phyloP scores from a whole-genome alignment of 2,329 filamentous ascomycete genomes.

The Cladosporium sp. region DNA sequence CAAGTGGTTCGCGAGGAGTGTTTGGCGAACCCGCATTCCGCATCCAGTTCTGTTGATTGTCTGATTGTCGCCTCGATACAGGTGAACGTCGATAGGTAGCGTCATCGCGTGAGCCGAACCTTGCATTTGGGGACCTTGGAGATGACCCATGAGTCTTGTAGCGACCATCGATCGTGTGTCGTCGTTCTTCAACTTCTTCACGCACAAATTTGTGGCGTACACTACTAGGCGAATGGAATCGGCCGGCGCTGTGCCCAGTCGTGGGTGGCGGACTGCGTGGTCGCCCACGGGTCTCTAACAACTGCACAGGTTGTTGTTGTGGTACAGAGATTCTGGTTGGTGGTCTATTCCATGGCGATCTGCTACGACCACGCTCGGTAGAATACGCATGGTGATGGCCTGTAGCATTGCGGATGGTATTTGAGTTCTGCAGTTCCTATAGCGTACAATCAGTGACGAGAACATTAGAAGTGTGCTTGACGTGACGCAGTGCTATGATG shows the following conservation, averaged over 20 bases:
- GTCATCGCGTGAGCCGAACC: not conserved
- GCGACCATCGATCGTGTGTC: not conserved
- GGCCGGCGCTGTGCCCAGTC: not conserved
- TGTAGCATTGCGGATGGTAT: not conserved
- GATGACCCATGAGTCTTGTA: not conserved
- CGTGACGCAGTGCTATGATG: not conserved
- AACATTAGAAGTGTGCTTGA: not conserved
- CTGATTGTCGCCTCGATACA: not conserved
- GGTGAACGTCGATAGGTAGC: not conserved
- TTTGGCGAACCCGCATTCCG: not conserved
- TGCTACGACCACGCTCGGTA: not conserved
- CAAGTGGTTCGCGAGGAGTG: not conserved
- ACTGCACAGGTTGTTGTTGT: not conserved
- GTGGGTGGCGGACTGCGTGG: slow-evolving; percentile 3
- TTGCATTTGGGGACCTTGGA: not conserved
- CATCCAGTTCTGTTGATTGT: not conserved
- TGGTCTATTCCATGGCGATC: not conserved
- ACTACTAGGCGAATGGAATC: slow-evolving; percentile 6
- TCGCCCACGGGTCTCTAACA: not conserved
- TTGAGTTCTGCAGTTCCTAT: not conserved
- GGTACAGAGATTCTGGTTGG: not conserved
- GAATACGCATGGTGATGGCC: not conserved
- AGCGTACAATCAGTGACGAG: not conserved
- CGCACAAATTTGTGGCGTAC: slow-evolving; percentile 21
- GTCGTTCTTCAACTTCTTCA: not conserved